Percentiles rank a stretch among this genome's conserved stretches.
Conservation (phyloP, 179 eudicot genomes). For the Beta lomatogona region DNA sequence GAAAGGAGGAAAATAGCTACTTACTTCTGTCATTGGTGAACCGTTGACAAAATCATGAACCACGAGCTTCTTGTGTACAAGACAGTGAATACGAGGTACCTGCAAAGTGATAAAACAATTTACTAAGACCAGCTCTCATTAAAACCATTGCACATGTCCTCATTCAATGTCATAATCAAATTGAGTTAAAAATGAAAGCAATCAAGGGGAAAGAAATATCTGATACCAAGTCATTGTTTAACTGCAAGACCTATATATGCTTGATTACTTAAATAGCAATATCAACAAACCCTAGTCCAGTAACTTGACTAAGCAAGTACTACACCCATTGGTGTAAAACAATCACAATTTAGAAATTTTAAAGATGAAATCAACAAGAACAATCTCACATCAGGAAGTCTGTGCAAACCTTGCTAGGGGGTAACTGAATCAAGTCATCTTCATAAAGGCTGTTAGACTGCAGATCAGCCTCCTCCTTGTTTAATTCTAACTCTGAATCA, state of each 20-base stretch:
- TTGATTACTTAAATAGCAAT: background rate
- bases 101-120: slow-evolving; percentile 34
- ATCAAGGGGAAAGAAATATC: background rate
- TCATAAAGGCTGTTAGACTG: slow-evolving; percentile 40
- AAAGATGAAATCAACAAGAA: background rate
- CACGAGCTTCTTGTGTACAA: slow-evolving; percentile 71
- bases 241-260: background rate
- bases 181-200: background rate
- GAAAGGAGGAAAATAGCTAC: slow-evolving; percentile 9
- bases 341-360: background rate
- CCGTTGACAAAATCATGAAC: slow-evolving; percentile 58
- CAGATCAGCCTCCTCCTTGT: slow-evolving; percentile 49
- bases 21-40: slow-evolving; percentile 59
- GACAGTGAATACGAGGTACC: slow-evolving; percentile 93
- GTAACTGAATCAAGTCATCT: slow-evolving; percentile 61
- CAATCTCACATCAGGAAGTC: background rate
- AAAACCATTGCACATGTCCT: background rate
- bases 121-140: background rate
- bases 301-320: slow-evolving; percentile 12
- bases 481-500: slow-evolving; percentile 49
- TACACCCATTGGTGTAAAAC: background rate
- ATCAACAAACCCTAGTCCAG: background rate
- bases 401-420: slow-evolving; percentile 66
- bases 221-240: background rate
- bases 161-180: background rate